Base-by-base conservation (phyloP, 768 basidiomycete species). In the Kwoniella newhampshirensis region DNA sequence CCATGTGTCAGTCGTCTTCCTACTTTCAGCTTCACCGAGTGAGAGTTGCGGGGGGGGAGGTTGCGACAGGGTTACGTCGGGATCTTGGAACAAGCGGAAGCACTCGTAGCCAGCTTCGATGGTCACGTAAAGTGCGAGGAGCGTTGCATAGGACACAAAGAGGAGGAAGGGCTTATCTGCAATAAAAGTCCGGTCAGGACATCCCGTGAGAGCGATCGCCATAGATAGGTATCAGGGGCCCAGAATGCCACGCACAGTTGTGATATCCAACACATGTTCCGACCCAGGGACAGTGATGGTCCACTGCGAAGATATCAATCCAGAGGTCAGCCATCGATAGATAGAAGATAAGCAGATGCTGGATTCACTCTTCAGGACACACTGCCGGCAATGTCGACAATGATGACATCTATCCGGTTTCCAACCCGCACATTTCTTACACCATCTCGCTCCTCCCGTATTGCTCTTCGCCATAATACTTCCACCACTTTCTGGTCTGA, bases 371-470 rank as follows among this genome's bases (percentile, higher is more conserved):
- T 71, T 74, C 42, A 76, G 46, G 0, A 68, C 60, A 52, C 75
- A 76, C 28, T 39, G 41, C 25, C 61, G 30, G 51, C 75, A 76
- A 45, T 56, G 64, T 2, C 71, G 60, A 59, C 75, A 76, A 62
- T 76, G 75, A 61, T 76, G 75, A 37, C 67, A 70, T 40, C 75
- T 51, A 58, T 74, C 73, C 12, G 75, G 75, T 58, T 76, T 76
- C 68, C 68, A 67, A 1, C 59, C 63, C 4, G 65, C 56, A 47
- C 75, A 76, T 51, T 74, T 74, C 42, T 57, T 63, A 50, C 75
- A 76, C 66, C 65, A 76, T 26, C 75, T 53, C n/a, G 51, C 57
- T 17, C 59, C 64, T 1, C 73, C 73, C 13, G 65, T 62, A 46
- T 60, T 66, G 18, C 50, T 56, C 49, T 71, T 73, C n/a, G 64